Evolutionary conservation across 2,329 filamentous ascomycete species (phyloP), one percentile per base, ranked within the genome.

Genomic region (Colletotrichum australisinense): DNA sequence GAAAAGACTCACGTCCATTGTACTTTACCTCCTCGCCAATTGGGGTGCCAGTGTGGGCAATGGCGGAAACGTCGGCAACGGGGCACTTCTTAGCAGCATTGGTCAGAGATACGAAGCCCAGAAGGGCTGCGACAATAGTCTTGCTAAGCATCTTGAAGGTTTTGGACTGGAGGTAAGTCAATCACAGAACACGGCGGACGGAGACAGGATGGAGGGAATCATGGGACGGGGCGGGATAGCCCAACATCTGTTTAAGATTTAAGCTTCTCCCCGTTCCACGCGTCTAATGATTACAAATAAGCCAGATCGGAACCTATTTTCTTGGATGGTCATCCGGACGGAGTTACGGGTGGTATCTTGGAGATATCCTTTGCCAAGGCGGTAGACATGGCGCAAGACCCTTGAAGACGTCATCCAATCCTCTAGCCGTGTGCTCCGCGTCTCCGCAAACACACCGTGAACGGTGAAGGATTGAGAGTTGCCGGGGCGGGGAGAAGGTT

Each of bases 351-450:
- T 46, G 26, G 28, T 52, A 42, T 30, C 46, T 58, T 56, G 42
- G 22, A 63, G 4, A 46, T 14, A 22, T 22, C 53, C 53, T 42
- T 52, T 55, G 62, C n/a, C 14, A 19, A 38, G n/a, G 11, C 11
- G 24, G 52, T 24, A 46, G 12, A 35, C 55, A 42, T 38, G 30
- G 49, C 52, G 19, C 4, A 26, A 9, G 38, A 28, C 35, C 52
- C 66, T 69, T 49, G 66, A 35, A 70, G 66, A 65, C 59, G 70
- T 73, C 70, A 73, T 73, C 60, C 26, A 65, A 69, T 64, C 60
- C 22, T 55, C 38, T 22, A 38, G 28, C 32, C 16, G 53, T 49
- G 42, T 49, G 42, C 42, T 49, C 19, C 42, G 42, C 19, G 19
- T 42, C 53, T 22, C 53, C 30, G 14, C 26, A 60, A 64, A 64